Evolutionary conservation across 768 basidiomycete genomes (phyloP).

Genomic region (Lyophyllum shimeji): DNA sequence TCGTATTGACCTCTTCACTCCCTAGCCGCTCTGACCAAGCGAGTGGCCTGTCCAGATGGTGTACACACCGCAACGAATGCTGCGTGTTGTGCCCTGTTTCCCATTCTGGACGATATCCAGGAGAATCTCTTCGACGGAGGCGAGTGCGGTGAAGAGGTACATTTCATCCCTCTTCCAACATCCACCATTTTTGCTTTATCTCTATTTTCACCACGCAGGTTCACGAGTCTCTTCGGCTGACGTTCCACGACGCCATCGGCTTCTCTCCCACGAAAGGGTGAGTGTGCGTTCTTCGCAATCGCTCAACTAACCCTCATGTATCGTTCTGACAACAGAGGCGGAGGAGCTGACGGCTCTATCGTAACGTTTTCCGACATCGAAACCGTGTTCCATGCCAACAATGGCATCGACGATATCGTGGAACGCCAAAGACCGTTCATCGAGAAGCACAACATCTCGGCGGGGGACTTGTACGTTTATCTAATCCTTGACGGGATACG

Average conservation of each 20-base stretch:
- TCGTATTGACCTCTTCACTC: not conserved
- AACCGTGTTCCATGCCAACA: constrained; percentile 38
- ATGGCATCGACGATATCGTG: constrained; percentile 42
- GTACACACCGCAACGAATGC: constrained; percentile 26
- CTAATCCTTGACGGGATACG: not conserved
- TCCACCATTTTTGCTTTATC: not conserved
- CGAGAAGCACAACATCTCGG: constrained; percentile 31
- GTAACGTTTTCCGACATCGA: constrained; percentile 44
- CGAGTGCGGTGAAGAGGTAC: constrained; percentile 7
- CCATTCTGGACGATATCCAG: constrained; percentile 31
- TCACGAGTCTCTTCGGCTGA: not conserved
- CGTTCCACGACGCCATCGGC: constrained; percentile 31
- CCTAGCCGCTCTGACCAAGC: constrained; percentile 15
- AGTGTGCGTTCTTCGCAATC: constrained; percentile 1
- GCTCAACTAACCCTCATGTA: not conserved
- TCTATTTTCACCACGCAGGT: constrained; percentile 25
- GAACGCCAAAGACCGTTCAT: constrained; percentile 34
- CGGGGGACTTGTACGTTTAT: constrained; percentile 45
- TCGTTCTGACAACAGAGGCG: constrained; percentile 27
- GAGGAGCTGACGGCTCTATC: constrained; percentile 51
- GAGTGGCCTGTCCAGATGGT: constrained; percentile 26
- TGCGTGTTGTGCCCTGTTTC: constrained; percentile 39
- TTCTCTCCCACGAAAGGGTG: constrained; percentile 35
- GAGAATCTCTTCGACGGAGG: not conserved
- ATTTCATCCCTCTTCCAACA: not conserved